phyloP scores from a whole-genome alignment of 441 rosid genomes.

The Syzygium malaccense region DNA sequence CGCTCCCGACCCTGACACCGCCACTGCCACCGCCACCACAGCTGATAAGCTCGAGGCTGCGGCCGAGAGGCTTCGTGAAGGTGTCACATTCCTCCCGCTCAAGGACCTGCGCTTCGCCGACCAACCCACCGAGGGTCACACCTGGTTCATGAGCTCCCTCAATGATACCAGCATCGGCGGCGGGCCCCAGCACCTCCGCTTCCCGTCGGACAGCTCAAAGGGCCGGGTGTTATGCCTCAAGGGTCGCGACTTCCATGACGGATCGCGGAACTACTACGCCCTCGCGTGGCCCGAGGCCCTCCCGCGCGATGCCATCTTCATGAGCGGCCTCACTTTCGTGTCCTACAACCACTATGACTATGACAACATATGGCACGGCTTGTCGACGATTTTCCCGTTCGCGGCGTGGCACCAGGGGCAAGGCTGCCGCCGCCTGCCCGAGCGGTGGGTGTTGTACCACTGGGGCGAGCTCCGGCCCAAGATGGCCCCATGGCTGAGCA shows the following conservation, averaged over 20 bases:
- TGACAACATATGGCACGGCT: constrained; percentile 67
- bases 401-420: constrained; percentile 56
- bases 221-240: constrained; percentile 50
- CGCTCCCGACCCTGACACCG: background rate
- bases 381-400: constrained; percentile 40
- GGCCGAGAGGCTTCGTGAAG: constrained; percentile 36
- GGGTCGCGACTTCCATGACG: constrained; percentile 48
- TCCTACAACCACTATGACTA: constrained; percentile 56
- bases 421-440: constrained; percentile 21
- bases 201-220: constrained; percentile 51
- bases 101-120: constrained; percentile 51
- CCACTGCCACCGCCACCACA: background rate
- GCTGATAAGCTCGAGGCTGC: background rate
- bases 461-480: constrained; percentile 54
- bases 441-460: constrained; percentile 53
- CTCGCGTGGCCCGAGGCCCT: constrained; percentile 54
- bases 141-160: constrained; percentile 79
- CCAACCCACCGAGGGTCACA: constrained; percentile 44
- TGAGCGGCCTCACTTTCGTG: constrained; percentile 53
- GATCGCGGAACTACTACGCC: constrained; percentile 62
- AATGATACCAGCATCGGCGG: constrained; percentile 41
- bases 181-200: constrained; percentile 49
- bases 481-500: constrained; percentile 43
- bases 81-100: constrained; percentile 65
- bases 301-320: constrained; percentile 31